Conservation (phyloP, 78 protist species). For the Isochrysis galbana region DNA sequence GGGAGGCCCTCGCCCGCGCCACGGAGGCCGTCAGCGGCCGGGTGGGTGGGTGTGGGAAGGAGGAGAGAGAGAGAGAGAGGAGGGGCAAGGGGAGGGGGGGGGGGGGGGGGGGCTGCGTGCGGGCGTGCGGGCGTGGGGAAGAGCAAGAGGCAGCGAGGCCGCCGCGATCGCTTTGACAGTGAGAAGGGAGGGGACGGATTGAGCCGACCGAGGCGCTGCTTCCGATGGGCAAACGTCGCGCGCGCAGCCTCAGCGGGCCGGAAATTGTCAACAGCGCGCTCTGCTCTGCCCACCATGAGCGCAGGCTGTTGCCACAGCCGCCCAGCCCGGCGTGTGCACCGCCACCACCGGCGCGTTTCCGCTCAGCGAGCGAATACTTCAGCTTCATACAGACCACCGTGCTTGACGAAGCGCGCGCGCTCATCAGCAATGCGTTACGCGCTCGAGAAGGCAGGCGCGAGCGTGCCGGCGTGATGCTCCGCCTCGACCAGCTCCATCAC, state of each 20-base stretch:
- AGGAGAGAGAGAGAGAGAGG: too few species aligned
- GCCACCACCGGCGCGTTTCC: background rate
- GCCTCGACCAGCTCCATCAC: background rate
- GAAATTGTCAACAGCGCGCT: background rate
- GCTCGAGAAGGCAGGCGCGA: background rate
- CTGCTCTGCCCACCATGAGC: background rate
- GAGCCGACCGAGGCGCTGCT: too few species aligned
- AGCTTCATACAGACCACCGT: background rate
- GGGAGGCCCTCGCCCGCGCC: too few species aligned
- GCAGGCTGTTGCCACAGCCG: background rate
- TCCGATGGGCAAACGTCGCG: background rate
- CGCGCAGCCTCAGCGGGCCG: background rate
- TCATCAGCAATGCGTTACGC: background rate
- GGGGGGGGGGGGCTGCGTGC: too few species aligned
- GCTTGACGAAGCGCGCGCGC: background rate
- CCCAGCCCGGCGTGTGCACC: background rate
- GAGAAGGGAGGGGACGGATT: too few species aligned
- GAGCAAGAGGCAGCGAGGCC: too few species aligned
- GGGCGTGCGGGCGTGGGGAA: too few species aligned
- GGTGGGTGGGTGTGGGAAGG: too few species aligned
- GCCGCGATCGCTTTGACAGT: too few species aligned
- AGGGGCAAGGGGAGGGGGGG: too few species aligned
- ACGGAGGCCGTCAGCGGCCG: too few species aligned
- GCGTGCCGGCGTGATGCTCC: background rate
- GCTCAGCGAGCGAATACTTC: background rate